Conservation (phyloP, 1,284 basidiomycete species). For the Moesziomyces globuligerus region DNA sequence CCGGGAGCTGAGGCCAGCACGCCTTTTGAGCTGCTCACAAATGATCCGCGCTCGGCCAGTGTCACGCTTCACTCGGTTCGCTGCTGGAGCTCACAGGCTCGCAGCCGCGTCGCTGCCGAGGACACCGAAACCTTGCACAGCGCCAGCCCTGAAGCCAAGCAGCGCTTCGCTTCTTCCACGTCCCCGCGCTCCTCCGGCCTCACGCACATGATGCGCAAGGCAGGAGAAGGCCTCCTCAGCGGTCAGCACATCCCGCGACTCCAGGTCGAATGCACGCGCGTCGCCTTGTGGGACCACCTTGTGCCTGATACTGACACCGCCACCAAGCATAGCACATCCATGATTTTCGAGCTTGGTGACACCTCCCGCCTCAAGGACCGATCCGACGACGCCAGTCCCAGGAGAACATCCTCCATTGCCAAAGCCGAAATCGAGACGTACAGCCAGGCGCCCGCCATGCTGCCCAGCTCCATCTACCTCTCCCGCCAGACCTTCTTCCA, state of each 20-base stretch:
- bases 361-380: not conserved
- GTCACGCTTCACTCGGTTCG: conserved; percentile 28
- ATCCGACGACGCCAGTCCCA: not conserved
- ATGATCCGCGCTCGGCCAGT: conserved; percentile 18
- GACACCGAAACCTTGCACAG: conserved; percentile 5
- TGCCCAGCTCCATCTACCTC: conserved; percentile 37
- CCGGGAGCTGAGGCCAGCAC: conserved; percentile 4
- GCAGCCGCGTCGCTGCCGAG: not conserved
- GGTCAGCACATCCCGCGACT: conserved; percentile 18
- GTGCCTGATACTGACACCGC: conserved; percentile 8
- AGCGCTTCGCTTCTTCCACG: conserved; percentile 7
- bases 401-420: conserved; percentile 18
- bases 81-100: conserved; percentile 34
- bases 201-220: conserved; percentile 44
- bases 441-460: conserved; percentile 40
- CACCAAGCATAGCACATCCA: conserved; percentile 13
- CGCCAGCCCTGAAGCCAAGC: conserved; percentile 10
- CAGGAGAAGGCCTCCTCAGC: conserved; percentile 30
- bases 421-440: conserved; percentile 49
- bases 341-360: conserved; percentile 1
- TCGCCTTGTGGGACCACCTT: conserved; percentile 34
- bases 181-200: conserved; percentile 35
- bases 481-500: conserved; percentile 47
- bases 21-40: conserved; percentile 33
- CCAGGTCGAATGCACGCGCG: conserved; percentile 23